Evolutionary conservation across 176 grass and related monocot species (phyloP).

Genomic region (Chloris gayana): DNA sequence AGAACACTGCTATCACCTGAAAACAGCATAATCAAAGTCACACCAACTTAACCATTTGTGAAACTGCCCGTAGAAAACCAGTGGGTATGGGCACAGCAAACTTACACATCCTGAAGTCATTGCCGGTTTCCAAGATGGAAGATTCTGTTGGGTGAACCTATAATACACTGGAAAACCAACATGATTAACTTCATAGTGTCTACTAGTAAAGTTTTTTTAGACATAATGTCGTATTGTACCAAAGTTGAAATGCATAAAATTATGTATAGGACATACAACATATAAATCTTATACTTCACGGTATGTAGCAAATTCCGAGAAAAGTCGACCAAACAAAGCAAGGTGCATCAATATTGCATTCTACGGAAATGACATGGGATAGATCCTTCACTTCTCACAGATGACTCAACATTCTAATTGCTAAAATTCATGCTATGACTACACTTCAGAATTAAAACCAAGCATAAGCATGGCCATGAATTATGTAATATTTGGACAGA

Average conservation of each 20-base stretch:
- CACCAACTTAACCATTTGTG: constrained; percentile 12
- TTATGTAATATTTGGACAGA: too few species aligned
- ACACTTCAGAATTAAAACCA: not conserved
- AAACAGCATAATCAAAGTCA: constrained; percentile 23
- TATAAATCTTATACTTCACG: not conserved
- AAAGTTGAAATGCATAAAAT: not conserved
- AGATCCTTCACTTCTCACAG: not conserved
- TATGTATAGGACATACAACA: not conserved
- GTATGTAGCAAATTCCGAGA: not conserved
- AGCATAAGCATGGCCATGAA: too few species aligned
- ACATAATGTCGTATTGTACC: not conserved
- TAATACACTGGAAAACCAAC: constrained; percentile 65
- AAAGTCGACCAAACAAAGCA: not conserved
- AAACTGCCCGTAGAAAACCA: not conserved
- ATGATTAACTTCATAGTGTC: constrained; percentile 7
- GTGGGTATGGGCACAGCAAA: constrained; percentile 1
- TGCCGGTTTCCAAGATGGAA: constrained; percentile 83
- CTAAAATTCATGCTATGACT: not conserved
- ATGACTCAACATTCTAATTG: not conserved
- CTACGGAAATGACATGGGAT: not conserved
- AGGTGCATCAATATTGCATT: not conserved
- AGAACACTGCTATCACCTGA: constrained; percentile 84
- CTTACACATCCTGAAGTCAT: constrained; percentile 83
- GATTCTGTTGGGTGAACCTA: constrained; percentile 91
- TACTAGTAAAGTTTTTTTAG: too few species aligned